A percentile compares a stretch with the other conserved stretches of the same genome.
Evolutionary conservation across 169 alveolate species (phyloP).

Genomic region (Plasmodium sp.): DNA sequence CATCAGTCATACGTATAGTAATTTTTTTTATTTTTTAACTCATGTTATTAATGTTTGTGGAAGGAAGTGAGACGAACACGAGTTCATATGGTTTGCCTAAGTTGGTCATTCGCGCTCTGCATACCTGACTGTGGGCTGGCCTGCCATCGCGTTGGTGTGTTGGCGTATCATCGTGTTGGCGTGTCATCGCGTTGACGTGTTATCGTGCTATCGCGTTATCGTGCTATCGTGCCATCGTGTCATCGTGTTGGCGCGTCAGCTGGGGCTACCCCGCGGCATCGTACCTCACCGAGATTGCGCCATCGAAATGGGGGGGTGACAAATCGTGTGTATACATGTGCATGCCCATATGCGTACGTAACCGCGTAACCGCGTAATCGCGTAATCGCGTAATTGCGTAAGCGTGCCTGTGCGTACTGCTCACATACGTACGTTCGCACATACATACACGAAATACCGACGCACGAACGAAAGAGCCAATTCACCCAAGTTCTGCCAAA

Average conservation of each 20-base stretch:
- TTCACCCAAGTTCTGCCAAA: neutral
- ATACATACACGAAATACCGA: neutral
- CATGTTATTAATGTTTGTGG: slow-evolving; percentile 34
- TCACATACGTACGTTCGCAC: neutral
- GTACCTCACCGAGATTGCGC: neutral
- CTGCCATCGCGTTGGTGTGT: neutral
- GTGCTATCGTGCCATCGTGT: too few species aligned
- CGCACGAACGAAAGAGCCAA: neutral
- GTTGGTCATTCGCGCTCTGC: neutral
- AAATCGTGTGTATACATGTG: neutral
- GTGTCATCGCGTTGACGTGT: neutral
- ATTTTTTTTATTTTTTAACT: slow-evolving; percentile 17
- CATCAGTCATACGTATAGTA: neutral
- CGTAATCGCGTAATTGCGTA: too few species aligned
- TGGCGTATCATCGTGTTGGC: neutral
- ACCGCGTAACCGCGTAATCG: too few species aligned
- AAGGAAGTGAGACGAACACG: slow-evolving; percentile 15
- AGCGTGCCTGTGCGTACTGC: neutral
- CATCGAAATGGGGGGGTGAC: neutral
- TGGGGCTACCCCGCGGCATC: neutral
- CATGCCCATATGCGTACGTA: neutral
- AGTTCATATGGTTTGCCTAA: neutral
- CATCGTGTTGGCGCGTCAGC: too few species aligned
- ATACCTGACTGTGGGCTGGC: neutral
- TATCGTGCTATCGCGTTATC: too few species aligned